Base-by-base conservation (phyloP, 2,329 filamentous ascomycete species). In the Nakataea oryzae region DNA sequence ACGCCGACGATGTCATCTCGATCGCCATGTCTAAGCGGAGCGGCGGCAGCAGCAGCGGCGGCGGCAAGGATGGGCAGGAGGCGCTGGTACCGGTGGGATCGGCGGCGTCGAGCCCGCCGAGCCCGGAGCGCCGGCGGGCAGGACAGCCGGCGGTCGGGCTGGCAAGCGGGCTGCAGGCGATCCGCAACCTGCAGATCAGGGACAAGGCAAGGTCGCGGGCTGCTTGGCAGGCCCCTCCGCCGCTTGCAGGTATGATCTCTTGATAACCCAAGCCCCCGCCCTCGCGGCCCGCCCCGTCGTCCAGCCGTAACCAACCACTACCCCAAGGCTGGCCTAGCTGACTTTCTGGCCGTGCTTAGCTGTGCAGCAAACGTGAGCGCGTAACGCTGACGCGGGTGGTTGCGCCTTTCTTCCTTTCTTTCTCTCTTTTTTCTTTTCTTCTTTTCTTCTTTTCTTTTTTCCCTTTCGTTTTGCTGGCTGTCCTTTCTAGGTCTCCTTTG, bases 221-320 rank as follows among this genome's bases (percentile, higher is more conserved):
- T n/a, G 21, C 41, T 30, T 77, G 76, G 75, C 74, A 77, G 64
- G 68, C 73, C 55, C 72, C 24, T 24, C 32, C 41, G 2, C 74
- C 50, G 70, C 75, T 32, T 77, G 70, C 74, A 67, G 74, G 65
- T 67, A 65, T 17, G n/a, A 3, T n/a, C 30, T 30, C 9, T 24
- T 17, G 41, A n/a, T n/a, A n/a, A n/a, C 41, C 1, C 41, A 47
- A 47, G 5, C 34, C 5, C 14, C 14, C 14, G 14, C 41, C 24
- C 6, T 32, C 11, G 41, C 41, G n/a, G n/a, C n/a, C n/a, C n/a
- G n/a, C n/a, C n/a, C n/a, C n/a, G n/a, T n/a, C n/a, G n/a, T n/a
- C n/a, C n/a, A n/a, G n/a, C n/a, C n/a, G n/a, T n/a, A n/a, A n/a
- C n/a, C n/a, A n/a, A n/a, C n/a, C n/a, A n/a, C n/a, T n/a, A n/a